Percentiles rank a stretch among this genome's conserved stretches.
Evolutionary conservation across 73 alveolate genomes (phyloP).

Genomic region (Blepharisma stoltei): DNA sequence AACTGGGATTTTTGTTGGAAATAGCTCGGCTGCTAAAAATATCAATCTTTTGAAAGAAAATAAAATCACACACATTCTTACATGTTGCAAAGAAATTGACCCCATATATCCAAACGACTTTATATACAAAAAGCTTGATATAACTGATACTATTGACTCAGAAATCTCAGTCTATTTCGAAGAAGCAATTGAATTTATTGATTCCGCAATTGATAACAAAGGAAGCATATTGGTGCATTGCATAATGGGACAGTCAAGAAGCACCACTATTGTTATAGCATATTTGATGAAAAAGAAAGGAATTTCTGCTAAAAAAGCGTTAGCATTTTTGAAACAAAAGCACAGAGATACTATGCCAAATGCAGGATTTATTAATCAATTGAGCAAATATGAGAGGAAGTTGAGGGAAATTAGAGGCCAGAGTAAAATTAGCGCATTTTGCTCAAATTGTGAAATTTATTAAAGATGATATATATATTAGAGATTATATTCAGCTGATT

Average conservation of each 20-base stretch:
- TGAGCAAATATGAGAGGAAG: neutral
- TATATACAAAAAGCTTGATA: constrained; percentile 15
- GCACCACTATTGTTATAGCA: constrained; percentile 55
- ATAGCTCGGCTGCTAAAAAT: constrained; percentile 10
- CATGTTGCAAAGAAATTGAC: constrained; percentile 14
- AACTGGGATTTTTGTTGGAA: neutral
- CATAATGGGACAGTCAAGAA: constrained; percentile 53
- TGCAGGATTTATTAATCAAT: constrained; percentile 16
- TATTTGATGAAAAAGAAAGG: constrained; percentile 47
- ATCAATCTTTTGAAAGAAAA: neutral
- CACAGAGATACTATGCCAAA: neutral
- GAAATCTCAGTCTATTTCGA: constrained; percentile 8
- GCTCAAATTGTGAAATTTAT: too few relatives aligned
- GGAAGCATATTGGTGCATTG: constrained; percentile 57
- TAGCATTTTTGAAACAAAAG: neutral
- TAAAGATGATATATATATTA: too few relatives aligned
- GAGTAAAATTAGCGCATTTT: too few relatives aligned
- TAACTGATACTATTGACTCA: constrained; percentile 2
- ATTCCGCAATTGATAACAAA: neutral
- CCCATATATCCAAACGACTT: neutral
- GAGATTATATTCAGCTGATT: too few relatives aligned
- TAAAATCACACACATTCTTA: constrained; percentile 1
- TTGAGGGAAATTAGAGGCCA: neutral
- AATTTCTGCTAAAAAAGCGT: constrained; percentile 37
- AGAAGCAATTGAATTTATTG: constrained; percentile 24